phyloP scores from a whole-genome alignment of 495 filamentous ascomycete species.

The Aspergillus bridgeri region DNA sequence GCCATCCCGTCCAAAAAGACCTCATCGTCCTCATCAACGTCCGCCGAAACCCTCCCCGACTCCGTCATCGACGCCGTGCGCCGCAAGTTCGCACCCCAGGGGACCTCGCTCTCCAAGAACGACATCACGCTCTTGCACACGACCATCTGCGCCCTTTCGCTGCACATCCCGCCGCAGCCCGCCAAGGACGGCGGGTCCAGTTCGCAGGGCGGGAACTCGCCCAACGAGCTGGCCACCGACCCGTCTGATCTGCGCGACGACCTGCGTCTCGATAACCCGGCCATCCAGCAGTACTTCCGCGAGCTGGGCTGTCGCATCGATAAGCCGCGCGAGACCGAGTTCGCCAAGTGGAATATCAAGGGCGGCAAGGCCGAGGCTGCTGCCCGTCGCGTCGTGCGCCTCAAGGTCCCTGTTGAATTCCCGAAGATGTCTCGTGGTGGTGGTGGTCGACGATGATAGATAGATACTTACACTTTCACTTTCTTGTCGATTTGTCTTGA shows the following conservation, averaged over 20 bases:
- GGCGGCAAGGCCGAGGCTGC: constrained; percentile 58
- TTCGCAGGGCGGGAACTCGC: constrained; percentile 48
- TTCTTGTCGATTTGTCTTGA: too few relatives aligned
- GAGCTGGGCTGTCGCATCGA: constrained; percentile 71
- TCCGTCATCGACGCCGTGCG: constrained; percentile 64
- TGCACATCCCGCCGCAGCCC: constrained; percentile 46
- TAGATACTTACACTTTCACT: too few relatives aligned
- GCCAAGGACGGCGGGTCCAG: constrained; percentile 41
- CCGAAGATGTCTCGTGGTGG: constrained; percentile 57
- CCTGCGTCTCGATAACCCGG: constrained; percentile 66
- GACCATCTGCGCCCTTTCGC: constrained; percentile 62
- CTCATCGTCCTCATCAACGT: constrained; percentile 3
- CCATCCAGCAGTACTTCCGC: constrained; percentile 60
- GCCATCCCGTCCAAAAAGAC: constrained; percentile 6
- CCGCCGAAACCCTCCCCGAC: constrained; percentile 44
- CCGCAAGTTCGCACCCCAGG: constrained; percentile 62
- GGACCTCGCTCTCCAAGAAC: constrained; percentile 55
- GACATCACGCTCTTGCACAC: constrained; percentile 63
- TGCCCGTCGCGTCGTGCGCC: constrained; percentile 59
- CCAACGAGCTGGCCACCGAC: constrained; percentile 78
- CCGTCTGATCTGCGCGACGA: constrained; percentile 73
- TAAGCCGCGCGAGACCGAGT: constrained; percentile 42
- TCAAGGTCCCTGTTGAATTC: constrained; percentile 79
- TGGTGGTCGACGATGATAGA: background rate
- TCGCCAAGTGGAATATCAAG: constrained; percentile 40